These are phyloP conservation scores for Mycena belliarum DNA, from an alignment of 768 basidiomycete genomes.

Conservation along the genomic window DNA sequence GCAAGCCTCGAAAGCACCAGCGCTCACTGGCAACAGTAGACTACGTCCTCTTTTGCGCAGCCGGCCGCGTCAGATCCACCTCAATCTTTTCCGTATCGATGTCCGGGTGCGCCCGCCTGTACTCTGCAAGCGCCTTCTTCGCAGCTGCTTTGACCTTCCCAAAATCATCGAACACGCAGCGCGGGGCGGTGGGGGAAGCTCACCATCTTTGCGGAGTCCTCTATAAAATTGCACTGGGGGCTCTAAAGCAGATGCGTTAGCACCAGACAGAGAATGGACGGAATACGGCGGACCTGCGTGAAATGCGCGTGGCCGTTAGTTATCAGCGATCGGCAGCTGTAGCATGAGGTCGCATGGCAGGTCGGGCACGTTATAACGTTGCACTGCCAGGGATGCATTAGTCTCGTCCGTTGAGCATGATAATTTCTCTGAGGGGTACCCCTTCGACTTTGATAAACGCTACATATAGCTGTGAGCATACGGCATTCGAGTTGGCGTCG, in stretches of 20 bases:
- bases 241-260: not conserved
- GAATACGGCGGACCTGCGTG: slow-evolving; percentile 41
- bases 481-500: not conserved
- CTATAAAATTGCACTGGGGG: slow-evolving; percentile 23
- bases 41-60: too few relatives aligned
- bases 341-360: slow-evolving; percentile 78
- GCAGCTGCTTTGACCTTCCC: slow-evolving; percentile 82
- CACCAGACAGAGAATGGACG: slow-evolving; percentile 4
- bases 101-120: slow-evolving; percentile 62
- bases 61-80: slow-evolving; percentile 68
- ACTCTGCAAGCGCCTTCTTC: slow-evolving; percentile 63
- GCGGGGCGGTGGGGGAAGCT: slow-evolving; percentile 3
- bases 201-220: slow-evolving; percentile 48
- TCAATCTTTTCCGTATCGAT: slow-evolving; percentile 58
- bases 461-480: not conserved
- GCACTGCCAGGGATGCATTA: slow-evolving; percentile 43
- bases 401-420: too few relatives aligned
- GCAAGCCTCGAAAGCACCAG: too few relatives aligned
- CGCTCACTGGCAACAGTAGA: too few relatives aligned
- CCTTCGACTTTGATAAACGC: not conserved
- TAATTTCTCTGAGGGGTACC: not conserved
- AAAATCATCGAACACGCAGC: slow-evolving; percentile 37
- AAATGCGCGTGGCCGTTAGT: slow-evolving; percentile 76
- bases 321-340: slow-evolving; percentile 77
- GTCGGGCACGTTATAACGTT: slow-evolving; percentile 88